Conservation (phyloP, 805 yeast species). For the Cyberlindnera mrakii region DNA sequence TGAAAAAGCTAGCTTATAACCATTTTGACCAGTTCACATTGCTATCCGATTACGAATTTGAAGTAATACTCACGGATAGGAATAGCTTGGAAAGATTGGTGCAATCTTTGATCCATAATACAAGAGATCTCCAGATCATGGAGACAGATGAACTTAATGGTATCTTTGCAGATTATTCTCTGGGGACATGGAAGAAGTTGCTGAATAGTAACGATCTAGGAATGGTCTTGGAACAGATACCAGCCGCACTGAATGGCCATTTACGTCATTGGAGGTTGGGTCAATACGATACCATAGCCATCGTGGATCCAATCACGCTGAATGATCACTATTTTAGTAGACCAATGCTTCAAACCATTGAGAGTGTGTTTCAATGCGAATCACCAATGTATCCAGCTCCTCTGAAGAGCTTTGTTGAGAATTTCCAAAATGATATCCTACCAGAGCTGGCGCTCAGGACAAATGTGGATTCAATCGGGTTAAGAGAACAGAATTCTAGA, state of each 20-base stretch:
- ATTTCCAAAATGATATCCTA: constrained; percentile 7
- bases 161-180: constrained; percentile 15
- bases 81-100: constrained; percentile 5
- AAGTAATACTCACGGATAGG: constrained; percentile 8
- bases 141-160: constrained; percentile 5
- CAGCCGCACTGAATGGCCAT: constrained; percentile 11
- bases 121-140: constrained; percentile 10
- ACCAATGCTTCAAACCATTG: constrained; percentile 6
- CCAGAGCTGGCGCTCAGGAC: constrained; percentile 7
- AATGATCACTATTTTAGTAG: constrained; percentile 14
- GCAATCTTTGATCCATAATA: constrained; percentile 4
- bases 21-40: constrained; percentile 3
- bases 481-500: constrained; percentile 1
- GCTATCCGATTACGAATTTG: constrained; percentile 10
- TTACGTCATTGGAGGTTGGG: constrained; percentile 5
- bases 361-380: constrained; percentile 9
- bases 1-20: neutral
- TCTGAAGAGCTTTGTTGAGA: constrained; percentile 4
- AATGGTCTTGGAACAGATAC: constrained; percentile 8
- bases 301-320: constrained; percentile 15
- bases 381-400: constrained; percentile 11
- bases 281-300: constrained; percentile 7
- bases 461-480: constrained; percentile 4
- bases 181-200: constrained; percentile 7
- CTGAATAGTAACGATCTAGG: constrained; percentile 13